These are phyloP conservation scores for Cercis canadensis DNA, from an alignment of 306 rosid species.

Conservation along the genomic window DNA sequence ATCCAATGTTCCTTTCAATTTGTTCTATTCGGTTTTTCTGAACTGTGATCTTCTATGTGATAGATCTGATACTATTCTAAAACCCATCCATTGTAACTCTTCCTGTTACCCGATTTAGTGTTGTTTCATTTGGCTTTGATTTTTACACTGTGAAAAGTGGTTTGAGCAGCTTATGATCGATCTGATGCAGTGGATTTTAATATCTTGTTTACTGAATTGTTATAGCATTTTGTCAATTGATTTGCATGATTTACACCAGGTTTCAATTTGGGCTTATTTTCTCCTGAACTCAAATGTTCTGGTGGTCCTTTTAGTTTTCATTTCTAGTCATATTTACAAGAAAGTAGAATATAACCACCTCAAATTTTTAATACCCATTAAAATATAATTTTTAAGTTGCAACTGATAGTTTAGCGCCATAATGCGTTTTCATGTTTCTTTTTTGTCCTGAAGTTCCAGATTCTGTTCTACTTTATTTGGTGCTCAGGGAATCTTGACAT, in stretches of 20 bases:
- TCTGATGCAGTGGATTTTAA: slow-evolving; percentile 22
- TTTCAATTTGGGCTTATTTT: slow-evolving; percentile 17
- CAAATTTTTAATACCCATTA: neutral
- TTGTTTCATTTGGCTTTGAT: too few species aligned
- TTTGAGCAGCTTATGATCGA: neutral
- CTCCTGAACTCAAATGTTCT: neutral
- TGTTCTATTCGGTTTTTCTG: neutral
- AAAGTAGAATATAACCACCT: neutral
- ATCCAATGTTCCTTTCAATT: slow-evolving; percentile 12
- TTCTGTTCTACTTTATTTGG: slow-evolving; percentile 36
- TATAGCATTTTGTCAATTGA: neutral
- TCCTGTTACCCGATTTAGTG: slow-evolving; percentile 4
- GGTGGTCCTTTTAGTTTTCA: neutral
- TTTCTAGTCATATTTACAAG: neutral
- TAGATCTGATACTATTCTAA: slow-evolving; percentile 30
- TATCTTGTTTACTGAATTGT: slow-evolving; percentile 8
- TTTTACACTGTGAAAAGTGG: too few species aligned
- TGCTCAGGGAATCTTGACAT: slow-evolving; percentile 36
- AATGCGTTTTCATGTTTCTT: slow-evolving; percentile 1
- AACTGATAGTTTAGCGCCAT: neutral
- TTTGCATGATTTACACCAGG: slow-evolving; percentile 3
- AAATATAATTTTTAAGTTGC: slow-evolving; percentile 1
- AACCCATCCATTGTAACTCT: neutral
- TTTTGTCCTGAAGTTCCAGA: slow-evolving; percentile 14
- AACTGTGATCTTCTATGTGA: slow-evolving; percentile 1